These are phyloP conservation scores for Phytopythium chamaehyphon DNA, from an alignment of 352 stramenopile genomes.

Conservation along the genomic window DNA sequence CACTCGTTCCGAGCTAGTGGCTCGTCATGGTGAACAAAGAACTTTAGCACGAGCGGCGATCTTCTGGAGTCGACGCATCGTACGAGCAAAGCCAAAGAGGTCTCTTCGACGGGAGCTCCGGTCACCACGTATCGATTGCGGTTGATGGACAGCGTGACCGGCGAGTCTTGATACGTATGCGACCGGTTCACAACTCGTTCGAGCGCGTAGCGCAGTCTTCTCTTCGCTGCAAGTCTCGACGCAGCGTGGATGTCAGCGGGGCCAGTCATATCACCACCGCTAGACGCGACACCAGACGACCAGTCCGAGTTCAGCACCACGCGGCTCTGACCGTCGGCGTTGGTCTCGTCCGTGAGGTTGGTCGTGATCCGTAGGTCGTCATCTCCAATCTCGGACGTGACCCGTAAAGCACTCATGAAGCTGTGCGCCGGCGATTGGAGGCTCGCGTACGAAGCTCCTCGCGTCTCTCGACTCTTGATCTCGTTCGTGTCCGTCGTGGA, in stretches of 20 bases:
- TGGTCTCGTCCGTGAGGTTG: slow-evolving; percentile 1
- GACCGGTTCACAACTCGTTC: slow-evolving; percentile 13
- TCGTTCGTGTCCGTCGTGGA: background rate
- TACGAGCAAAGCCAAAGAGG: slow-evolving; percentile 35
- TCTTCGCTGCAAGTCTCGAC: slow-evolving; percentile 4
- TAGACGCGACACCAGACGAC: slow-evolving; percentile 5
- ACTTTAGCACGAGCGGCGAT: slow-evolving; percentile 31
- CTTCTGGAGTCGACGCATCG: slow-evolving; percentile 13
- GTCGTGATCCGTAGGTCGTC: slow-evolving; percentile 3
- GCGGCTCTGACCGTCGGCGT: background rate
- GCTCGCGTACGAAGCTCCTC: slow-evolving; percentile 3
- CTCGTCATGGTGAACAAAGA: slow-evolving; percentile 58
- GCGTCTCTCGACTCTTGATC: background rate
- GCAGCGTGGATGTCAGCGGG: slow-evolving; percentile 1
- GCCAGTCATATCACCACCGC: background rate
- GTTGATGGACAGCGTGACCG: slow-evolving; percentile 28
- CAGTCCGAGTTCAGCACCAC: background rate
- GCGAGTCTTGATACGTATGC: background rate
- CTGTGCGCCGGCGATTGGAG: background rate
- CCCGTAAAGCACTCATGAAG: slow-evolving; percentile 5
- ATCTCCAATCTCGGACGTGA: slow-evolving; percentile 1
- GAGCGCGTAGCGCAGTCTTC: slow-evolving; percentile 11
- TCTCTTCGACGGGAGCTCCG: slow-evolving; percentile 30
- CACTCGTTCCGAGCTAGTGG: slow-evolving; percentile 46
- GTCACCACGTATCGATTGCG: slow-evolving; percentile 21